These are phyloP conservation scores for Sabuloglossum arenarium DNA, from an alignment of 495 filamentous ascomycete genomes.

Conservation along the genomic window DNA sequence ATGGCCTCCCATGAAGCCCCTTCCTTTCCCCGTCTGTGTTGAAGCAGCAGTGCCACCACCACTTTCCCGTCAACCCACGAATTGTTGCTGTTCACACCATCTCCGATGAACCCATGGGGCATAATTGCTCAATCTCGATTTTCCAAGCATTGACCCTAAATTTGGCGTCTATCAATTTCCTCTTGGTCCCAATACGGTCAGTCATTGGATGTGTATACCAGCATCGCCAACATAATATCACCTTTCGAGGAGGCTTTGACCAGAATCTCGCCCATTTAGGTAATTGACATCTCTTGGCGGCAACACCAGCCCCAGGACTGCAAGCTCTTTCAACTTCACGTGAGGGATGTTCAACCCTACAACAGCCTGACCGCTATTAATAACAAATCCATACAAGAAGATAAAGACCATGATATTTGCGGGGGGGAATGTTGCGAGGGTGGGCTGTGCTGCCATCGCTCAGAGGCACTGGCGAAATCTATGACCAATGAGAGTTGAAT, in stretches of 20 bases:
- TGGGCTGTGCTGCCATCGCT: neutral
- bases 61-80: neutral
- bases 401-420: neutral
- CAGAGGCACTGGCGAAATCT: neutral
- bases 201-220: neutral
- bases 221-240: neutral
- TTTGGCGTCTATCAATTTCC: neutral
- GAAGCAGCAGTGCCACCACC: constrained; percentile 1
- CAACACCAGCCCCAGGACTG: neutral
- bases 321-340: neutral
- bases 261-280: neutral
- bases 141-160: neutral
- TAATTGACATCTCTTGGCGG: neutral
- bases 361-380: neutral
- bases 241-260: neutral
- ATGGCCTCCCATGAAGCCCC: neutral
- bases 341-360: neutral
- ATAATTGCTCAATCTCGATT: neutral
- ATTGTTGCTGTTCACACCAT: neutral
- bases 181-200: neutral
- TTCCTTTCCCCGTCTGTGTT: neutral
- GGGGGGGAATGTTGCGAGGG: no score
- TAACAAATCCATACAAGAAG: neutral
- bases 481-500: neutral
- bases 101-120: neutral